These are phyloP conservation scores for Diaporthe sp. DNA, from an alignment of 2,329 filamentous ascomycete genomes.

Conservation along the genomic window DNA sequence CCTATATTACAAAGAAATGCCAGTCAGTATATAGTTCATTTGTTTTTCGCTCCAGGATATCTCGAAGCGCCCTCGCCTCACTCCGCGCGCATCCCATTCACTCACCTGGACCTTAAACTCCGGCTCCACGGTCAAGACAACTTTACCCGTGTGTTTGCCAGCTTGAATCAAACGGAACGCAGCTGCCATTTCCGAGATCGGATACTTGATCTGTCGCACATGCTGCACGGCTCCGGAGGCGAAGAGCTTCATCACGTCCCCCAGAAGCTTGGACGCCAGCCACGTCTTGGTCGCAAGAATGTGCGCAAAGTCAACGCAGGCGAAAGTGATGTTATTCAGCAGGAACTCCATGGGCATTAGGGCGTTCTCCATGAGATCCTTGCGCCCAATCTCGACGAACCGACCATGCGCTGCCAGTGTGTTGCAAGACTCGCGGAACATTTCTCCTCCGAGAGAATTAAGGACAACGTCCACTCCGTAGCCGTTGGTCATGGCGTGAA, in stretches of 20 bases:
- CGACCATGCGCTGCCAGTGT: conserved; percentile 49
- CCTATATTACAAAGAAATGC: no score
- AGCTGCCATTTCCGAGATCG: conserved; percentile 37
- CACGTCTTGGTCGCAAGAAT: not conserved
- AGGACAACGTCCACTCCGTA: not conserved
- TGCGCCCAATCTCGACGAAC: conserved; percentile 59
- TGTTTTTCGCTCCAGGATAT: no score
- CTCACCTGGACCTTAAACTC: conserved; percentile 11
- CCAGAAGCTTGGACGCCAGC: not conserved
- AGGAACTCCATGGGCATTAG: conserved; percentile 61
- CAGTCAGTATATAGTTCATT: no score
- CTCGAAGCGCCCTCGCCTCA: no score
- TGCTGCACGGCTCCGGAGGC: not conserved
- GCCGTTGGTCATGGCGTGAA: conserved; percentile 45
- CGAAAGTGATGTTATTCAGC: conserved; percentile 50
- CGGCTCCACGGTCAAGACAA: conserved; percentile 42
- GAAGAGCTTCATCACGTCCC: conserved; percentile 40
- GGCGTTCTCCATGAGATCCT: conserved; percentile 53
- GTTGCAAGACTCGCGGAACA: conserved; percentile 52
- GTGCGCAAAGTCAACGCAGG: conserved; percentile 49
- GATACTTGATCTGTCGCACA: conserved; percentile 39
- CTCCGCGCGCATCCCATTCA: no score
- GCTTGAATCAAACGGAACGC: not conserved
- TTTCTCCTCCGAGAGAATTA: conserved; percentile 43
- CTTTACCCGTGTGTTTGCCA: conserved; percentile 49